These are phyloP conservation scores for Cordyceps fumosorosea DNA, from an alignment of 2,329 filamentous ascomycete species.

Conservation along the genomic window DNA sequence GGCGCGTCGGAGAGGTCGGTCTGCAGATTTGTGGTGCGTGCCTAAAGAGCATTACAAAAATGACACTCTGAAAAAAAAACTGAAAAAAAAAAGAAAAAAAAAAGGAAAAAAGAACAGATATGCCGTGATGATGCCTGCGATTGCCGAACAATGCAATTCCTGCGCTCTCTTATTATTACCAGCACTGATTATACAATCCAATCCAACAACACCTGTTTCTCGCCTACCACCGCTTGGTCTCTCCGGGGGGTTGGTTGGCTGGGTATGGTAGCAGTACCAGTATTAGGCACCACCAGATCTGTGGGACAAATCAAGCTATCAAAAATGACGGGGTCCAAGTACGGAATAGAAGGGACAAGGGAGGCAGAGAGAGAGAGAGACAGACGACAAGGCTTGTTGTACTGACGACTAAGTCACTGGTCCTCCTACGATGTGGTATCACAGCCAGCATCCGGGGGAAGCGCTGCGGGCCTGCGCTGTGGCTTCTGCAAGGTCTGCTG, in stretches of 20 bases:
- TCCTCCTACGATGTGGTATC: too few species aligned
- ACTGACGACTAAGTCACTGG: too few species aligned
- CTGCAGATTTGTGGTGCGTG: background rate
- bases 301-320: conserved; percentile 4
- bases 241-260: background rate
- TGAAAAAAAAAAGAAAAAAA: background rate
- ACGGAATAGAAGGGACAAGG: too few species aligned
- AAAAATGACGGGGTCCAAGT: background rate
- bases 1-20: background rate
- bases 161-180: too few species aligned
- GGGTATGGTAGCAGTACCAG: too few species aligned
- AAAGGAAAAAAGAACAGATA: background rate
- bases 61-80: background rate
- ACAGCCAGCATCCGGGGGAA: background rate
- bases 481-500: conserved; percentile 12
- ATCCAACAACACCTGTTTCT: background rate
- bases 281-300: background rate
- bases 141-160: background rate
- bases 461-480: conserved; percentile 7
- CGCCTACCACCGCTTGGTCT: background rate
- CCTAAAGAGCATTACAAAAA: background rate
- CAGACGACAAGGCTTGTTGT: background rate
- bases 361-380: background rate
- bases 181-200: too few species aligned
- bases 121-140: background rate